Percentiles rank a stretch among this genome's conserved stretches.
Evolutionary conservation across 2,329 filamentous ascomycete genomes (phyloP).

Genomic region (Clonostachys sp.): DNA sequence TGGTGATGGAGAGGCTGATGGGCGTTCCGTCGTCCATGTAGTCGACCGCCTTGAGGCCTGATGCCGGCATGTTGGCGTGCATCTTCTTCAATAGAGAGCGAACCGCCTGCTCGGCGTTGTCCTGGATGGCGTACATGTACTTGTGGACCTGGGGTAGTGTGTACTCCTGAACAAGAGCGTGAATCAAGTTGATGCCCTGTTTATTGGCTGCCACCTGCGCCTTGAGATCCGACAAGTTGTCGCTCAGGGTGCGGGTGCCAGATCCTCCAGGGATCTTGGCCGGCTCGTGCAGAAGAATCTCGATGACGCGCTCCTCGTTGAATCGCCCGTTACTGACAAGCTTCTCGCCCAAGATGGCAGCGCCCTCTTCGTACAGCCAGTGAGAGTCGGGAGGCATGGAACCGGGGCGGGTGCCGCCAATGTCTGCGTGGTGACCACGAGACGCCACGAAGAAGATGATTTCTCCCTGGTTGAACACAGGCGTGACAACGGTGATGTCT

Average conservation of each 20-base stretch:
- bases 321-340: constrained; percentile 27
- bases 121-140: constrained; percentile 80
- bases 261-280: constrained; percentile 24
- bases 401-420: constrained; percentile 28
- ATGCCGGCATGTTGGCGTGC: constrained; percentile 21
- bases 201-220: constrained; percentile 83
- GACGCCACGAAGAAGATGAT: constrained; percentile 31
- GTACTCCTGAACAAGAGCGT: constrained; percentile 71
- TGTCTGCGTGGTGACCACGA: constrained; percentile 31
- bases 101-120: constrained; percentile 74
- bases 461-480: constrained; percentile 21
- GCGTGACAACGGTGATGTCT: constrained; percentile 33
- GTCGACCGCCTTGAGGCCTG: constrained; percentile 22
- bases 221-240: constrained; percentile 83
- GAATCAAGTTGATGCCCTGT: constrained; percentile 75
- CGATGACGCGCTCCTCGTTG: constrained; percentile 14
- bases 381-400: constrained; percentile 34
- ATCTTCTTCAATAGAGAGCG: constrained; percentile 68
- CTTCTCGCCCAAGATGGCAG: constrained; percentile 28
- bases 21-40: constrained; percentile 86
- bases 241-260: constrained; percentile 65
- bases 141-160: constrained; percentile 44
- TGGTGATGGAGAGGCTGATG: constrained; percentile 69
- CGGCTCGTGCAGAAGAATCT: no score
- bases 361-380: constrained; percentile 36